A percentile compares a stretch with the other conserved stretches of the same genome.
These are phyloP conservation scores for Nakazawaea wickerhamii DNA, from an alignment of 805 yeast species.

Conservation along the genomic window DNA sequence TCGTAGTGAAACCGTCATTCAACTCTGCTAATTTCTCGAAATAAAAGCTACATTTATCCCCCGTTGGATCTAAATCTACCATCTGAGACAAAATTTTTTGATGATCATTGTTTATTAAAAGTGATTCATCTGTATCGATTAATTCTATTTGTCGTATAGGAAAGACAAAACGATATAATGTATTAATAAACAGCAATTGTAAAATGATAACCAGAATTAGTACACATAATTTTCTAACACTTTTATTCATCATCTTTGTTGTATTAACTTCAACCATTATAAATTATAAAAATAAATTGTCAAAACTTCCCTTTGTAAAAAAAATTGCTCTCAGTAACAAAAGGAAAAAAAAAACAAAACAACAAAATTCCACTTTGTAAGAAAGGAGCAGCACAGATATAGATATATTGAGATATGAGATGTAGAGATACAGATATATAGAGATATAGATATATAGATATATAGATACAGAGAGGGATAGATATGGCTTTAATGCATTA, in stretches of 20 bases:
- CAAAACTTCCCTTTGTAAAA: no score
- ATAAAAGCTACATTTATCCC: conserved; percentile 17
- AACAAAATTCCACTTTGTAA: no score
- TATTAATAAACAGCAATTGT: not conserved
- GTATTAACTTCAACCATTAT: not conserved
- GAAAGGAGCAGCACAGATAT: no score
- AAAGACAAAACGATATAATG: not conserved
- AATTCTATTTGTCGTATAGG: not conserved
- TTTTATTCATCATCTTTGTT: not conserved
- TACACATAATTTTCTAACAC: not conserved
- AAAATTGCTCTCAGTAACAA: no score
- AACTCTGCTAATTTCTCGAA: conserved; percentile 17
- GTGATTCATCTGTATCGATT: not conserved
- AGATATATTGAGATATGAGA: no score
- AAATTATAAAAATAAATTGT: no score
- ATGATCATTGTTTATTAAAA: not conserved
- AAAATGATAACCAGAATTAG: not conserved
- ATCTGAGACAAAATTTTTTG: not conserved
- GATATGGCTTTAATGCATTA: no score
- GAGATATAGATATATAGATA: no score
- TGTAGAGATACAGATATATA: no score
- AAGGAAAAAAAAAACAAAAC: no score
- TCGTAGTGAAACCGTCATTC: conserved; percentile 5
- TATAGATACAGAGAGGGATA: no score
- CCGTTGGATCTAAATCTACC: not conserved